phyloP scores from a whole-genome alignment of 2,329 filamentous ascomycete genomes.

The Exophiala sp. region DNA sequence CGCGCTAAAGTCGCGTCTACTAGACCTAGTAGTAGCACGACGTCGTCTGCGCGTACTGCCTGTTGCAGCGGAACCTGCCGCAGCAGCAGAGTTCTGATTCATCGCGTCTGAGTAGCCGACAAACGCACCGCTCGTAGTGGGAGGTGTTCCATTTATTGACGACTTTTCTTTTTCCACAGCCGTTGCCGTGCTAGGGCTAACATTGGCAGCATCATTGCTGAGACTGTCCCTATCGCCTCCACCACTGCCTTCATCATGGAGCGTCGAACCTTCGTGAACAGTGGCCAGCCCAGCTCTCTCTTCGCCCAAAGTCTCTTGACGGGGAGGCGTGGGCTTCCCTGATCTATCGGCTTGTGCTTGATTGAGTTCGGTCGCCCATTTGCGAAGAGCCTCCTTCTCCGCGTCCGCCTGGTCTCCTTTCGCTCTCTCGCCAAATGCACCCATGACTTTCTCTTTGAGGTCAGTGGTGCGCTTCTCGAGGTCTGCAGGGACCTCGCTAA shows the following conservation, averaged over 20 bases:
- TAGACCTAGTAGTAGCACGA: constrained; percentile 45
- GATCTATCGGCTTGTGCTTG: constrained; percentile 35
- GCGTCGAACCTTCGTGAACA: constrained; percentile 26
- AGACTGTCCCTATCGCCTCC: constrained; percentile 19
- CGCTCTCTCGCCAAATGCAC: constrained; percentile 15
- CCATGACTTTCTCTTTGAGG: constrained; percentile 33
- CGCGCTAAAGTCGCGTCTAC: constrained; percentile 47
- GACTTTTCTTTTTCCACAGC: constrained; percentile 21
- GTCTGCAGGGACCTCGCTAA: constrained; percentile 30
- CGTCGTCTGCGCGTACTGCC: constrained; percentile 35
- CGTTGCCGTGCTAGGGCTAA: constrained; percentile 14
- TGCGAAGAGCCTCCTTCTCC: constrained; percentile 36
- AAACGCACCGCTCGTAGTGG: constrained; percentile 10
- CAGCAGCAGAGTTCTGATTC: constrained; percentile 14
- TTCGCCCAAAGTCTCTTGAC: constrained; percentile 24
- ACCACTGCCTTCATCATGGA: constrained; percentile 31
- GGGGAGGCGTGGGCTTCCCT: constrained; percentile 27
- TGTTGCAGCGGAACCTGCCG: background rate
- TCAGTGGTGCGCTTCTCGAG: constrained; percentile 33
- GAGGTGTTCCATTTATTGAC: constrained; percentile 7
- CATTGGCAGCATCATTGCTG: constrained; percentile 14
- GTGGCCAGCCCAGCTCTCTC: constrained; percentile 23
- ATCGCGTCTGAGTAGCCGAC: constrained; percentile 20
- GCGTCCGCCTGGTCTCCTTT: constrained; percentile 22
- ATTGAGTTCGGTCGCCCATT: constrained; percentile 35